Conservation (phyloP, 2,329 filamentous ascomycete species). For the Cordyceps javanica region DNA sequence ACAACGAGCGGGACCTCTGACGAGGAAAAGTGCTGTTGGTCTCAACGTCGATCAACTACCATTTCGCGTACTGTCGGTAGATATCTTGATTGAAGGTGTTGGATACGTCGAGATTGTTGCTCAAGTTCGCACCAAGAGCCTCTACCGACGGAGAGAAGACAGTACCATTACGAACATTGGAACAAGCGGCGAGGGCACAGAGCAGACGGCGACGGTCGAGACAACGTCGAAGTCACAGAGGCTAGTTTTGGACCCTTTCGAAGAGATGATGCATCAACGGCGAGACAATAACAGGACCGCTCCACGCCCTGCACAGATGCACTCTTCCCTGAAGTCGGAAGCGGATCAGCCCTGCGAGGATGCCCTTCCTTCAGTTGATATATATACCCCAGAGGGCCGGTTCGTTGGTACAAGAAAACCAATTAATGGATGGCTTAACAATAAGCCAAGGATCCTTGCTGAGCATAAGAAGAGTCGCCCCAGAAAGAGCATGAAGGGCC, state of each 20-base stretch:
- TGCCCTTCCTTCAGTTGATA: constrained; percentile 50
- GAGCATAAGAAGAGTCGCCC: constrained; percentile 51
- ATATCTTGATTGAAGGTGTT: constrained; percentile 85
- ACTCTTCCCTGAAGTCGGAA: constrained; percentile 3
- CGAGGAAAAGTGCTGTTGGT: constrained; percentile 54
- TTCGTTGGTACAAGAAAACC: constrained; percentile 63
- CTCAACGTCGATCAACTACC: constrained; percentile 64
- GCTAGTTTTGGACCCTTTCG: constrained; percentile 19
- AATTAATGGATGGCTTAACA: constrained; percentile 65
- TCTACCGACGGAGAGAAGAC: constrained; percentile 24
- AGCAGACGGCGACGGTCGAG: background rate
- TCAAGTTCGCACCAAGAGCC: constrained; percentile 63
- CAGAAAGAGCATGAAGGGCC: constrained; percentile 63
- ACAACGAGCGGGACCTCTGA: constrained; percentile 67
- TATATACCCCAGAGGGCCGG: constrained; percentile 79
- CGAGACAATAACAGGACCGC: constrained; percentile 15
- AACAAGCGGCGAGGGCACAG: background rate
- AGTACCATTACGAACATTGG: background rate
- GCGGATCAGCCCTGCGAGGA: constrained; percentile 11
- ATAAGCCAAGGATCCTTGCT: constrained; percentile 46
- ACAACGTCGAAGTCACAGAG: background rate
- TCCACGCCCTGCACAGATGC: background rate
- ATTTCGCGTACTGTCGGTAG: constrained; percentile 72
- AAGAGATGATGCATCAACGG: constrained; percentile 21
- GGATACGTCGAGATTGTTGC: constrained; percentile 88